Base-by-base conservation (phyloP, 106 monocot genomes). In the Dendrobium catenatum region DNA sequence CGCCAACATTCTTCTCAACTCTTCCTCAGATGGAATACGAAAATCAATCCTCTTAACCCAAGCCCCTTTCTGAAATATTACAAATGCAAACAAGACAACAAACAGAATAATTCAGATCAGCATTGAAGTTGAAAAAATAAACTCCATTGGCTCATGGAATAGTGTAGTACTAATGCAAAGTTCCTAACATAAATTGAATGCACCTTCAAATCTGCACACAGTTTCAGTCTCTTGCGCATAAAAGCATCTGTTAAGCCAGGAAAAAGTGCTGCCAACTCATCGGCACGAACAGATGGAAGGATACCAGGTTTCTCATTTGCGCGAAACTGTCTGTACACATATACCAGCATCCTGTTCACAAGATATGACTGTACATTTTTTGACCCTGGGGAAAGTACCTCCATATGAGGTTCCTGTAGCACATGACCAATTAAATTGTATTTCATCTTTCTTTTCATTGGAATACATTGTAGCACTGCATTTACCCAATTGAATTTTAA, bases 351-450 rank as follows among this genome's bases (percentile, higher is more conserved):
- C 78, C 95, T 87, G 77, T 99, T 95, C 37, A 86, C 77, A 46
- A 99, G 83, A 83, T 93, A 93, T 56, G 86, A 86, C 77, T 95
- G 98, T 72, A 91, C 82, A 83, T 56, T 86, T 85, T 99, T 99
- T 64, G 95, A 77, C 80, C 87, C 98, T 2, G 95, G 95, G 70
- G 91, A 82, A 83, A 88, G 80, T 59, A 93, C 98, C 87, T 99
- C 98, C 95, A 99, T 93, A 81, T 99, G 98, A 84, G 98, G 95
- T 80, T 99, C 95, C 98, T 98, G 80, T 72, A 78, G 33, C 42
- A 70, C 24, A 75, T 46, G 10, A 79, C 18, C 5, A 54, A 44
- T 40, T 20, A 74, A 43, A 43, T 74, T 44, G 1, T 44, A 42
- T 74, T 43, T 70, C 33, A 70, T 27, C 48, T 29, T 9, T 73